These are phyloP conservation scores for Melaleuca alternifolia DNA, from an alignment of 345 rosid species.

Conservation along the genomic window DNA sequence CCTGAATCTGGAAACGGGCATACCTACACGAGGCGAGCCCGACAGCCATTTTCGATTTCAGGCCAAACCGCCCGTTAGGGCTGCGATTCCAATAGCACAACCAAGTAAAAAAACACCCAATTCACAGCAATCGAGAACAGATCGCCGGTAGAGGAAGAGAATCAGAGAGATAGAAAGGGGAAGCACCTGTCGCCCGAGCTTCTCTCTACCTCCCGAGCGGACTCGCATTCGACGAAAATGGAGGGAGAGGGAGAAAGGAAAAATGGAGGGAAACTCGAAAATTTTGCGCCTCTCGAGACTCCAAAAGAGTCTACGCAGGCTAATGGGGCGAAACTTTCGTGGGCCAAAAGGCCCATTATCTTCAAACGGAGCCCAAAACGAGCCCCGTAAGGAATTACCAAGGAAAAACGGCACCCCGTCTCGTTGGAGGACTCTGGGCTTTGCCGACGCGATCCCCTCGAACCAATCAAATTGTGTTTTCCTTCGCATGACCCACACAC, in stretches of 20 bases:
- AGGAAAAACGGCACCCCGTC: too few species aligned
- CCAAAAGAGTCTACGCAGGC: not conserved
- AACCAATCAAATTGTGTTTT: too few species aligned
- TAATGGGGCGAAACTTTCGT: not conserved
- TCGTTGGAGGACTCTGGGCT: too few species aligned
- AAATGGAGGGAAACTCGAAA: slow-evolving; percentile 5
- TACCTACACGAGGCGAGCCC: not conserved
- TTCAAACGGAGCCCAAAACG: not conserved
- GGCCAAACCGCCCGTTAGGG: not conserved
- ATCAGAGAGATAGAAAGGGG: not conserved
- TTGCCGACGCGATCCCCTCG: not conserved
- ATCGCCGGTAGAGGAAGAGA: not conserved
- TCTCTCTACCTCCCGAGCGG: not conserved
- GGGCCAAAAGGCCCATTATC: not conserved
- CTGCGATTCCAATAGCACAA: not conserved
- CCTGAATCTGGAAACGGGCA: not conserved
- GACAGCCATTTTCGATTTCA: not conserved
- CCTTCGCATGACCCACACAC: not conserved
- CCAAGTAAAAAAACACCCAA: not conserved
- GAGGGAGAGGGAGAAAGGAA: not conserved
- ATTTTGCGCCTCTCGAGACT: not conserved
- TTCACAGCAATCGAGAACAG: not conserved
- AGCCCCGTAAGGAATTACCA: not conserved
- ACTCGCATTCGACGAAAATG: not conserved
- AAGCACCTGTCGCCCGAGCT: not conserved